Evolutionary conservation across 495 filamentous ascomycete species (phyloP).

Genomic region (Penicillium goetzii): DNA sequence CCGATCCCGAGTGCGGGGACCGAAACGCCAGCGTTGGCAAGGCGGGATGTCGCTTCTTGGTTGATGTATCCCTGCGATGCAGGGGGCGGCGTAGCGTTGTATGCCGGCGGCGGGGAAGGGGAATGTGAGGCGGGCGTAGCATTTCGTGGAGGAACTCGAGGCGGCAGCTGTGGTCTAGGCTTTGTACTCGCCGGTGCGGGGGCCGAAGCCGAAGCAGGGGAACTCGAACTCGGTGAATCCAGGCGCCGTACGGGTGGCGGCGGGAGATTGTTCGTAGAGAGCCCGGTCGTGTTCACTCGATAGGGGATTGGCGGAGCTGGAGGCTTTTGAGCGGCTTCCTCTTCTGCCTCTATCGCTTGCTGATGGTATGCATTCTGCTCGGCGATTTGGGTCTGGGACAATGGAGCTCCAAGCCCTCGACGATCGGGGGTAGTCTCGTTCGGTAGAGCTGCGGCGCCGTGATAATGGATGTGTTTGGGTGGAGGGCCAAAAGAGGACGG

Average conservation of each 20-base stretch:
- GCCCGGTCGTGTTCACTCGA: constrained; percentile 68
- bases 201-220: constrained; percentile 29
- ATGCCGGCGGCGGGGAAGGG: constrained; percentile 58
- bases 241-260: constrained; percentile 66
- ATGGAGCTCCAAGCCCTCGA: constrained; percentile 52
- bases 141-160: constrained; percentile 73
- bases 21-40: constrained; percentile 77
- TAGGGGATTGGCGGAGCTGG: constrained; percentile 67
- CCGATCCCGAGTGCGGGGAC: constrained; percentile 83
- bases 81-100: constrained; percentile 40
- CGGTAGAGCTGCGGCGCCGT: constrained; percentile 53
- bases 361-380: constrained; percentile 37
- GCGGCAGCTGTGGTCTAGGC: constrained; percentile 62
- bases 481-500: constrained; percentile 84
- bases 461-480: constrained; percentile 67
- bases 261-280: constrained; percentile 69
- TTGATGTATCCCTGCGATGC: constrained; percentile 58
- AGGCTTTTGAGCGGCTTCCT: constrained; percentile 48
- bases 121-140: constrained; percentile 46
- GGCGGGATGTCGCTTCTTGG: constrained; percentile 65
- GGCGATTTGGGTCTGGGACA: constrained; percentile 46
- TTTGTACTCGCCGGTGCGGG: constrained; percentile 35
- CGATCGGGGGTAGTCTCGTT: constrained; percentile 53
- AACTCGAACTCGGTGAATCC: constrained; percentile 44
- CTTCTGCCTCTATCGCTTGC: constrained; percentile 37